A percentile compares a stretch with the other conserved stretches of the same genome.
Conservation (phyloP, 805 yeast genomes). For the Vanderwaltozyma tropicalis region DNA sequence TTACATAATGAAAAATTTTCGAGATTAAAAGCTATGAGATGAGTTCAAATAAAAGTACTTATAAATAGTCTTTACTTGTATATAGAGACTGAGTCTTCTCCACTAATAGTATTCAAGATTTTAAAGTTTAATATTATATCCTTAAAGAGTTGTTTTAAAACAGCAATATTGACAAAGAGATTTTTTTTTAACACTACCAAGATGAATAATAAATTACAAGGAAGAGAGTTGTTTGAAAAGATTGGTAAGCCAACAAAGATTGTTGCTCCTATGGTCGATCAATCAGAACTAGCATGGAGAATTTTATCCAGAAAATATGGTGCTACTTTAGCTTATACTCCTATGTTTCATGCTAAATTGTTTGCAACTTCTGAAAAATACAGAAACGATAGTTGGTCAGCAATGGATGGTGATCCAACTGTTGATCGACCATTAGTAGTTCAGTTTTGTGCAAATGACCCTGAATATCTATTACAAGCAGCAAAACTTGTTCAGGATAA, state of each 20-base stretch:
- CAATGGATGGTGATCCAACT: conserved; percentile 58
- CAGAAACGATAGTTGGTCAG: conserved; percentile 61
- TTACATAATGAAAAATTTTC: no score
- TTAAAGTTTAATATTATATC: no score
- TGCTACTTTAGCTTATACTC: conserved; percentile 89
- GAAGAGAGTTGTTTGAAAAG: conserved; percentile 58
- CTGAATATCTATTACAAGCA: conserved; percentile 70
- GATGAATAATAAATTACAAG: conserved; percentile 28
- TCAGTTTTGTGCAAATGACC: conserved; percentile 95
- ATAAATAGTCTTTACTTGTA: no score
- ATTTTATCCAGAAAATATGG: conserved; percentile 78
- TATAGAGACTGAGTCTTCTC: no score
- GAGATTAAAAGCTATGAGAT: no score
- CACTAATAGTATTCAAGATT: no score
- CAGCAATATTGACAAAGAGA: no score
- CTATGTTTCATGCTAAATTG: conserved; percentile 89
- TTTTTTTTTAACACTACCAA: no score
- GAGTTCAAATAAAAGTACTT: no score
- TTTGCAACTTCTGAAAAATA: conserved; percentile 81
- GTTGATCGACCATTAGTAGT: conserved; percentile 81
- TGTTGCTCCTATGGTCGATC: conserved; percentile 99
- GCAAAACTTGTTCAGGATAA: conserved; percentile 69
- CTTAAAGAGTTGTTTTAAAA: no score
- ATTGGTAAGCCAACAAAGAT: conserved; percentile 72
- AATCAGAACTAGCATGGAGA: conserved; percentile 93